Evolutionary conservation across 2,329 filamentous ascomycete species (phyloP), one percentile per base, ranked within the genome.

Genomic region (Aspergillus fischeri): DNA sequence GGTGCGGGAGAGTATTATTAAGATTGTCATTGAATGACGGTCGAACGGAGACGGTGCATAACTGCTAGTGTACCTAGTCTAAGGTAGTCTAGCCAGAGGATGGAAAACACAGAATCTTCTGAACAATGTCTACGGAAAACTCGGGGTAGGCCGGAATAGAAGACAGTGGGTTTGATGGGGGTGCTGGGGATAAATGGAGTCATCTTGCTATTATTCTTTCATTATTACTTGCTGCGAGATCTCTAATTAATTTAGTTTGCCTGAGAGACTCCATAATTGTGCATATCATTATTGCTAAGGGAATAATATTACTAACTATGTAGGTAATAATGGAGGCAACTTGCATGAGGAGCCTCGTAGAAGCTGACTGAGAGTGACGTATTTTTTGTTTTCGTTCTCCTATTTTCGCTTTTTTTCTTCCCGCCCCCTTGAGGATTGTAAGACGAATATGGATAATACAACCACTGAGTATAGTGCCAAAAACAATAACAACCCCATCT

Each of bases 361-460:
- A 32, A 32, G 29, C 11, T 32, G 11, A 42, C 41, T 21, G 20
- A 20, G 11, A 47, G 44, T 47, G 44, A 47, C 44, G 44, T 47
- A 47, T 47, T 47, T 47, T 38, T 54, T 51, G 48, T 57, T 61
- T 59, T 52, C 48, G 54, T 57, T 55, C 56, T 59, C 48, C 53
- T 56, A 59, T 56, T 53, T 51, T 55, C 45, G 38, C 35, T 52
- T 17, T 55, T 59, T 54, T 55, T 49, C 54, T 57, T 59, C 61
- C 55, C 53, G 57, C 55, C 49, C 61, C 44, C 14, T 47, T 7
- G 4, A 47, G 24, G 21, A 47, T 47, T 24, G 44, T 27, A 47
- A 27, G 44, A 47, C 24, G 8, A 47, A 17, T 47, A 47, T 24
- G 42, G 42, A 45, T 24, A 24, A 21, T 5, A 17, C 32, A 17